Conservation (phyloP, 805 yeast genomes). For the Starmerella floricola region DNA sequence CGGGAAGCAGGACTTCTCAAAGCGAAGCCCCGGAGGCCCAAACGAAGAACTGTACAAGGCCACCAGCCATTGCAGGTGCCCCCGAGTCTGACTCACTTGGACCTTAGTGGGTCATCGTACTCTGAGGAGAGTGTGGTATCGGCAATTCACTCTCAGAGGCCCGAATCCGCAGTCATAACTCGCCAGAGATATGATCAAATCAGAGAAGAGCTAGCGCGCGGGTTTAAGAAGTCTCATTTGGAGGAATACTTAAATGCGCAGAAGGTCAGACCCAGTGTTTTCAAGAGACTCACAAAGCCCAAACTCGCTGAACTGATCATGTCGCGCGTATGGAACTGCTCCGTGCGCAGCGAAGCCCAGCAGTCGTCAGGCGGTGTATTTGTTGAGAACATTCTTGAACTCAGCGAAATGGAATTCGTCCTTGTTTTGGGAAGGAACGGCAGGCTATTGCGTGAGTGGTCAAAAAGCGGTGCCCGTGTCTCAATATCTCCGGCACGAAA, state of each 20-base stretch:
- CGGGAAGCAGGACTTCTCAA: constrained; percentile 13
- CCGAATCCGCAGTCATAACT: constrained; percentile 10
- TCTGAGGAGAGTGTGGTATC: constrained; percentile 4
- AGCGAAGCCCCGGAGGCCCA: constrained; percentile 1
- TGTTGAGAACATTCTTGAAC: constrained; percentile 28
- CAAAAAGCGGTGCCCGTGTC: constrained; percentile 34
- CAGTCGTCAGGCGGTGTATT: constrained; percentile 27
- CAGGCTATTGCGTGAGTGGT: constrained; percentile 31
- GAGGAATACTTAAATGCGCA: constrained; percentile 10
- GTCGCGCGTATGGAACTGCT: constrained; percentile 30
- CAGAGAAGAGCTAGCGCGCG: constrained; percentile 20
- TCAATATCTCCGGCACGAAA: constrained; percentile 28
- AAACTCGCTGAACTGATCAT: constrained; percentile 28
- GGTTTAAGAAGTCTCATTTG: constrained; percentile 25
- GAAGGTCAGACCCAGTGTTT: not conserved
- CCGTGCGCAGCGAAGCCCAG: constrained; percentile 19
- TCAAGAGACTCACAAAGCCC: constrained; percentile 12
- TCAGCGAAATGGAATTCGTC: constrained; percentile 34
- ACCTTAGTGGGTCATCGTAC: not conserved
- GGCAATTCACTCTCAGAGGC: constrained; percentile 15
- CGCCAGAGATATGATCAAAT: constrained; percentile 18
- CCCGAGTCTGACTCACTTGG: not conserved
- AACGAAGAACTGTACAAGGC: not conserved
- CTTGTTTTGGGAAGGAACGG: constrained; percentile 34
- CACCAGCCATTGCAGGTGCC: not conserved